Conservation (phyloP, 1,139 yeast genomes). For the Pichia sp. region DNA sequence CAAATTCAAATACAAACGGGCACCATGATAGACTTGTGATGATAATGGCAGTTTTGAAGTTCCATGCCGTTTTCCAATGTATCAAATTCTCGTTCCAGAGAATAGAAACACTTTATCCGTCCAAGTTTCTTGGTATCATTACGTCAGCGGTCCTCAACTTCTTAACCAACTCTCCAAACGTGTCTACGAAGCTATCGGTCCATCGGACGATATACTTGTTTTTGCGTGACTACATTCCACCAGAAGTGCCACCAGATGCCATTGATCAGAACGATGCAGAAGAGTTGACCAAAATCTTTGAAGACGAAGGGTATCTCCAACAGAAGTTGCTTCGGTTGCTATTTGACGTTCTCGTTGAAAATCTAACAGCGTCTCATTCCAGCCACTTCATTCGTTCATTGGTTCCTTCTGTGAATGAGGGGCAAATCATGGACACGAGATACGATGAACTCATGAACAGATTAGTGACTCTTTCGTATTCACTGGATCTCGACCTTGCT, state of each 20-base stretch:
- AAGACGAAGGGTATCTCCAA: slow-evolving; percentile 48
- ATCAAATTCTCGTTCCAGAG: slow-evolving; percentile 42
- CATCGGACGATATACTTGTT: slow-evolving; percentile 56
- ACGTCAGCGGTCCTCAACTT: slow-evolving; percentile 47
- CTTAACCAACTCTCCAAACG: slow-evolving; percentile 27
- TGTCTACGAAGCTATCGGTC: slow-evolving; percentile 34
- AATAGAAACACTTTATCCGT: slow-evolving; percentile 62
- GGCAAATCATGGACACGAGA: background rate
- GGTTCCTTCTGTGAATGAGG: background rate
- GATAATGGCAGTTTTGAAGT: slow-evolving; percentile 31
- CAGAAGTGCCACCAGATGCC: slow-evolving; percentile 33
- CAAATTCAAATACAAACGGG: too few relatives aligned
- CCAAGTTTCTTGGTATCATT: slow-evolving; percentile 65
- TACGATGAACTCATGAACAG: slow-evolving; percentile 35
- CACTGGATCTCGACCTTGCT: slow-evolving; percentile 55
- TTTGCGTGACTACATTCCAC: slow-evolving; percentile 54
- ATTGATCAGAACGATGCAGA: slow-evolving; percentile 25
- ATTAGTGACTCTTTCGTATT: slow-evolving; percentile 35
- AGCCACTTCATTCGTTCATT: too few relatives aligned
- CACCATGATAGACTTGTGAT: too few relatives aligned
- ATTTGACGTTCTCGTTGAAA: slow-evolving; percentile 14
- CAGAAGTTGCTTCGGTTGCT: slow-evolving; percentile 37
- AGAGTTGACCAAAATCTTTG: slow-evolving; percentile 33
- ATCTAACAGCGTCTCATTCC: background rate
- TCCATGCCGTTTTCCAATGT: slow-evolving; percentile 58